Evolutionary conservation across 192 early-diverging fungal species (phyloP), one percentile per base, ranked within the genome.

Genomic region (Backusella morwellensis): DNA sequence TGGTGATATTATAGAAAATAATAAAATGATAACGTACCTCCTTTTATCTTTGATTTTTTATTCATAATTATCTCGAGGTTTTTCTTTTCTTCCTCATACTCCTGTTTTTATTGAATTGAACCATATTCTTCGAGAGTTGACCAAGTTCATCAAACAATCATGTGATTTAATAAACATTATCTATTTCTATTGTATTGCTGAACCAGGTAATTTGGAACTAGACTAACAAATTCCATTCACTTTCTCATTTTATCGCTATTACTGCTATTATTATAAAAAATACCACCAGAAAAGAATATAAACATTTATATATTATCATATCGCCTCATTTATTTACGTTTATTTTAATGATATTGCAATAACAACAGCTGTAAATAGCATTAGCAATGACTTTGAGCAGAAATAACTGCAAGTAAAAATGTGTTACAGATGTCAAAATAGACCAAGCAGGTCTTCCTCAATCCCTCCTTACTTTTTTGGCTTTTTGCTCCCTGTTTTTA

Each of bases 41-140:
- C 56, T 63, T 63, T 21, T 14, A 63, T 29, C 56, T 63, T 12
- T 12, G 38, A 50, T 50, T n/a, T 50, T n/a, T 19, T 59, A 29
- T 26, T 63, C 9, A 63, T n/a, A 63, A 29, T 29, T 63, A 63
- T 63, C 56, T 63, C 56, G 23, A 63, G 56, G 21, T 29, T 63
- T 54, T 63, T 29, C 4, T 14, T 56, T 56, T 21, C 26, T 63
- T 63, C 56, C 23, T 63, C 23, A 12, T 23, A 63, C 56, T 63
- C 56, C 56, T 63, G 56, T 63, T 63, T 63, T 63, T 63, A 63
- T 29, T 63, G 56, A 63, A 63, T 29, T 63, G n/a, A 63, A 63
- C 56, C 56, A 63, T 63, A 63, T 26, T 29, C 56, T 63, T 63
- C 56, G 56, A 63, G 56, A 63, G 23, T 63, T n/a, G n/a, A 63